Percentiles rank a stretch among this genome's conserved stretches.
phyloP scores from a whole-genome alignment of 2,329 filamentous ascomycete genomes.

The Daldinia sp. region DNA sequence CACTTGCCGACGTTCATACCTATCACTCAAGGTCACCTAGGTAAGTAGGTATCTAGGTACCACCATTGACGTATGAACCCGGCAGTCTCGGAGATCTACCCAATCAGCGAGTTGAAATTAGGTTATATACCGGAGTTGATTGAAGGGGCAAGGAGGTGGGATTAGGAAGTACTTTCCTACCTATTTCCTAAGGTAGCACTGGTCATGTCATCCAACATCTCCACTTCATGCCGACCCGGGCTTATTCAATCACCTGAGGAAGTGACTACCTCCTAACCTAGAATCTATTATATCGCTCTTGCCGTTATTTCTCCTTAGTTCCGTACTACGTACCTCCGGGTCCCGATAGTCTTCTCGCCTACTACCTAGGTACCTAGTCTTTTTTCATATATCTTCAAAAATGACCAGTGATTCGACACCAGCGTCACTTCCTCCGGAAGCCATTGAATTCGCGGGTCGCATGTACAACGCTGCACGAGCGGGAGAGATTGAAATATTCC shows the following conservation, averaged over 20 bases:
- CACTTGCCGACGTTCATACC: background rate
- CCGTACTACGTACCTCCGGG: background rate
- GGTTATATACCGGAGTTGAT: background rate
- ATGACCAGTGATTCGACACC: slow-evolving; percentile 35
- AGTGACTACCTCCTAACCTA: background rate
- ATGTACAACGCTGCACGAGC: slow-evolving; percentile 73
- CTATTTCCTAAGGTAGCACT: background rate
- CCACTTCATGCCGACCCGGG: background rate
- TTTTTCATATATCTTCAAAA: background rate
- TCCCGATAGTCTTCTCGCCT: background rate
- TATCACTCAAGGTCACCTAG: too few relatives aligned
- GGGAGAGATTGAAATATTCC: slow-evolving; percentile 66
- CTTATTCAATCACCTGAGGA: background rate
- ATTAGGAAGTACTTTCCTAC: background rate
- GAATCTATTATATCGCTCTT: too few relatives aligned
- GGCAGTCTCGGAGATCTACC: background rate
- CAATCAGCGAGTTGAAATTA: slow-evolving; percentile 14
- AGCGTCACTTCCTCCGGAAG: slow-evolving; percentile 64
- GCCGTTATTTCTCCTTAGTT: too few relatives aligned
- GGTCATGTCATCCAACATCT: slow-evolving; percentile 10
- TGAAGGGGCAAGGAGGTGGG: background rate
- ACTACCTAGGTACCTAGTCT: background rate
- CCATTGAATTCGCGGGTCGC: slow-evolving; percentile 69
- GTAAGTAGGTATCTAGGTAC: too few relatives aligned
- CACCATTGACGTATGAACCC: too few relatives aligned